A percentile compares a stretch with the other conserved stretches of the same genome.
Conservation (phyloP, 2,329 filamentous ascomycete species). For the Neofusicoccum umdonicola region DNA sequence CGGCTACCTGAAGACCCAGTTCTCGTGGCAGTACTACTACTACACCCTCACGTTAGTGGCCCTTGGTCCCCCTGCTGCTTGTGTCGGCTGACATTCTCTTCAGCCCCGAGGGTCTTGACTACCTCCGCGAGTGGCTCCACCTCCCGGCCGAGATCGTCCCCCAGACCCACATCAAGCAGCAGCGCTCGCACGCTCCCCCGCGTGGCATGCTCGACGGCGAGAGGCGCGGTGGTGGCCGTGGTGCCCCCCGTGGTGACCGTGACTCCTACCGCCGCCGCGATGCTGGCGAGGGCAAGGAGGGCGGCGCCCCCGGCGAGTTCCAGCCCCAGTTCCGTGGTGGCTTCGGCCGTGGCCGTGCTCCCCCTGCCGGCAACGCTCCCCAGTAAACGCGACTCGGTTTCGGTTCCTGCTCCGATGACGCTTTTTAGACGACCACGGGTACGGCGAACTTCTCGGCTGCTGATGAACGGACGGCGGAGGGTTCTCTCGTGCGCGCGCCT, state of each 20-base stretch:
- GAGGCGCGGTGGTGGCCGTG: constrained; percentile 28
- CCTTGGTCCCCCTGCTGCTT: constrained; percentile 18
- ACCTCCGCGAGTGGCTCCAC: constrained; percentile 99
- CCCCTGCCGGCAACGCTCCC: constrained; percentile 16
- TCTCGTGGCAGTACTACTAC: constrained; percentile 80
- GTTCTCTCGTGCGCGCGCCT: not conserved
- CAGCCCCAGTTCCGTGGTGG: constrained; percentile 45
- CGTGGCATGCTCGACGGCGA: constrained; percentile 78
- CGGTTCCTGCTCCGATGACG: not conserved
- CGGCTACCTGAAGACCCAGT: constrained; percentile 99
- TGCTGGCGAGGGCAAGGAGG: constrained; percentile 48
- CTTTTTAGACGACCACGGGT: constrained; percentile 7
- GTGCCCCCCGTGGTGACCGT: constrained; percentile 67
- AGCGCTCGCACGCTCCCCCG: constrained; percentile 96
- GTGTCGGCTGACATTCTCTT: not conserved
- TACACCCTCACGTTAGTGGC: constrained; percentile 78
- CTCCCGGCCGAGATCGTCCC: constrained; percentile 99
- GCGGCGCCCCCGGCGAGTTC: constrained; percentile 42
- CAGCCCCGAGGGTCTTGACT: constrained; percentile 91
- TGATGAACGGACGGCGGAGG: not conserved
- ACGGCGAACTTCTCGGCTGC: not conserved
- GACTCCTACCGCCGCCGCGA: constrained; percentile 92
- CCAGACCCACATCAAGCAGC: constrained; percentile 99
- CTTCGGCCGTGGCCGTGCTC: constrained; percentile 29
- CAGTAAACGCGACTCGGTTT: constrained; percentile 13